Base-by-base conservation (phyloP, 495 filamentous ascomycete genomes). In the Penicillium simplicissimum region DNA sequence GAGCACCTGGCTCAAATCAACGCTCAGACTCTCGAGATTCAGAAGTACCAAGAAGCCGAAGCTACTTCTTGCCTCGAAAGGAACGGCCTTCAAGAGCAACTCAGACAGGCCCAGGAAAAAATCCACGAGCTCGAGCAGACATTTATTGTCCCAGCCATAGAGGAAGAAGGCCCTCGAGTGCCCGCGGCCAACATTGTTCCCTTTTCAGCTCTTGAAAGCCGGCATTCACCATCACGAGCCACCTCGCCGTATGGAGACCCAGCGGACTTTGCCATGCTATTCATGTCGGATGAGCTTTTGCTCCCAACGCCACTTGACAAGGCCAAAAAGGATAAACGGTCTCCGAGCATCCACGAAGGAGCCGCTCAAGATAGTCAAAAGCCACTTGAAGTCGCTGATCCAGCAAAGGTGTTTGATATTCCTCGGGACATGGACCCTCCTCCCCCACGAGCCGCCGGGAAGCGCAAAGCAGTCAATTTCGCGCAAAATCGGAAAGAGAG, bases 261-360 rank as follows among this genome's bases (percentile, higher is more conserved):
- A 3, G 62, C 59, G 49, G 73, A 76, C 37, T 62, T 79, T 52
- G 67, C 69, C 10, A 73, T 76, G 68, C 59, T 78, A 15, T 64
- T 69, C 14, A 68, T 71, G 52, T 71, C 71, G 13, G 65, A 68
- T 45, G 59, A 65, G 15, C 10, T 54, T 33, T 35, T 49, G 21
- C 47, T 47, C 11, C 57, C 64, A 4, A 47, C 52, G 5, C 56
- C 62, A 19, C 25, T 35, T 40, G 25, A 56, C 35, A 35, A 40
- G 5, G 34, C 2, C 9, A 61, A 53, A 10, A n/a, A 8, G 1
- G 57, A 57, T 11, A 56, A 67, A n/a, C 48, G 59, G 33, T 23
- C 21, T 10, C 34, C 25, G 0, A 19, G 14, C 9, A 28, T 17
- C 4, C 42, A 28, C 15, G 36, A 52, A 7, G 23, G 31, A 17